Base-by-base conservation (phyloP, 768 basidiomycete species). In the Leccinellum luteum region DNA sequence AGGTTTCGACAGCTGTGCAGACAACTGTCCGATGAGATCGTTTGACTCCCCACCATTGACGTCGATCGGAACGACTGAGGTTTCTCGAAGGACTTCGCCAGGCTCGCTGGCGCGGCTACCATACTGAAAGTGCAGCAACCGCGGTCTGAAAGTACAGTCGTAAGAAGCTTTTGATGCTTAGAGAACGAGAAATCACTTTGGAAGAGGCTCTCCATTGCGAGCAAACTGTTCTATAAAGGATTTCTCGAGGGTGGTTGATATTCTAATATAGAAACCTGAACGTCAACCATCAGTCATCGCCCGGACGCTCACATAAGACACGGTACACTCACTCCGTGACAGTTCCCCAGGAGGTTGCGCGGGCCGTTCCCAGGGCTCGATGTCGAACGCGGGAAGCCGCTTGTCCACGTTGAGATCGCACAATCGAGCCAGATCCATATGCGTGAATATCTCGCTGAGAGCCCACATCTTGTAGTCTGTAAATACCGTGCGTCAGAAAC, bases 391-490 rank as follows among this genome's bases (percentile, higher is more conserved):
- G 3, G 76, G 71, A 25, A 88, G 69, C 6, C 79, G 72, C 12
- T 79, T 75, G 31, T 80, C 80, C 41, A 84, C 81, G 31, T 81
- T 76, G 21, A 90, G 78, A 35, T 82, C 79, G 32, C 80, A 77
- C 12, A 89, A 65, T 14, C 79, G 75, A 6, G 83, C 86, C 12
- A 88, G 73, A 61, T 91, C 89, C 76, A 91, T 79, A 61, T 88
- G 82, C 3, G 82, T 80, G 66, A 85, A 89, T 45, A 86, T 76
- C 67, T 89, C 87, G 47, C 86, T 75, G 44, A 89, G 69, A 27
- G 78, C 76, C 79, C 81, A 84, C 52, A 87, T 69, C 5, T 78
- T 71, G 31, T 73, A 71, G 10, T 78, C 85, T 85, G 60, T 2
- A 49, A n/a, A 43, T 3, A 28, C 9, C 10, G 23, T 57, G 10